Percentiles rank a stretch among this genome's conserved stretches.
Conservation (phyloP, 257 asterid species). For the Scutellaria minor region DNA sequence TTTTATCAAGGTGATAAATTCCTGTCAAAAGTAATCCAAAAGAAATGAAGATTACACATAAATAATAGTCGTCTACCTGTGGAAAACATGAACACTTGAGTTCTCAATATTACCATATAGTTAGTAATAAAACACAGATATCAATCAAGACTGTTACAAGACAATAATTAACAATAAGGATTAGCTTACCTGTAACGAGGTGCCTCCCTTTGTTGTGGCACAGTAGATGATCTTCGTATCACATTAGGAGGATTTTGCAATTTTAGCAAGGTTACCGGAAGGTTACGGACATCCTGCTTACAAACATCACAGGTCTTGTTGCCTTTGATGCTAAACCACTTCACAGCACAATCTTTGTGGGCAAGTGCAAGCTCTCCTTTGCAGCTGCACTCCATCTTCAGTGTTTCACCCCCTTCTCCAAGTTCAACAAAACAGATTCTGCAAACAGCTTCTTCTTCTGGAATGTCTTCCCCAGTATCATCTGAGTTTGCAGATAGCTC, state of each 20-base stretch:
- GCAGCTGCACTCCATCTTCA: conserved; percentile 97
- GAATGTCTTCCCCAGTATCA: conserved; percentile 85
- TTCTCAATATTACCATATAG: conserved; percentile 7
- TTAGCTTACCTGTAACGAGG: conserved; percentile 78
- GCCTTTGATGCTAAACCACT: conserved; percentile 97
- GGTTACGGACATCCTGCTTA: conserved; percentile 87
- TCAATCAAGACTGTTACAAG: conserved; percentile 18
- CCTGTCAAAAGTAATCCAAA: neutral
- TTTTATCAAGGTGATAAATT: neutral
- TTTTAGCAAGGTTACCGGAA: conserved; percentile 83
- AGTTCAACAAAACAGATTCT: conserved; percentile 94
- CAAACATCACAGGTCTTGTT: conserved; percentile 93
- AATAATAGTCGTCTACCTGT: conserved; percentile 1
- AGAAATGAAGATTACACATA: neutral
- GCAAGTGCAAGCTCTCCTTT: conserved; percentile 99
- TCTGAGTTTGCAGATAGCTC: conserved; percentile 43
- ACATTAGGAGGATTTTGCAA: conserved; percentile 70
- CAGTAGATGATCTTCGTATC: conserved; percentile 55
- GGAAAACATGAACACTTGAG: conserved; percentile 13
- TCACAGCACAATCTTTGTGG: conserved; percentile 88
- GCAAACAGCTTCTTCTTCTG: conserved; percentile 98
- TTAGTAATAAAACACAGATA: conserved; percentile 5
- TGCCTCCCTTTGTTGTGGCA: conserved; percentile 58
- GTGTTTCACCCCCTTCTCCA: conserved; percentile 91
- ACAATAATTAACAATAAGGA: conserved; percentile 8